Base-by-base conservation (phyloP, 2,329 filamentous ascomycete species). In the Cladosporium oxysporum region DNA sequence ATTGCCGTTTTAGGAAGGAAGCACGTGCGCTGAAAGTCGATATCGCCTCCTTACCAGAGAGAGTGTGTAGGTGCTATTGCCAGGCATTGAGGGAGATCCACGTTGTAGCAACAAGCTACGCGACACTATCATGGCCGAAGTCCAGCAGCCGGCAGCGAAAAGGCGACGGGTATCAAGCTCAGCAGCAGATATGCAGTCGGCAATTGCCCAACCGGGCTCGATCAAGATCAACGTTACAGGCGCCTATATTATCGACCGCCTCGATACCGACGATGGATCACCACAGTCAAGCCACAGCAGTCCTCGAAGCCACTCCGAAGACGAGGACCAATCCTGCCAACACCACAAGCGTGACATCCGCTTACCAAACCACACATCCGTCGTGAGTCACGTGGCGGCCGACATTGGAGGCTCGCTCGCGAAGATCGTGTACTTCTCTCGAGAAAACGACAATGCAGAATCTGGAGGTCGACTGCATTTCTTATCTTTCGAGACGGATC, bases 391-490 rank as follows among this genome's bases (percentile, higher is more conserved):
- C 82, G 92, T 99, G 72, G 95, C 95, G 62, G 90, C 97, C 67
- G 95, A 99, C 91, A 98, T 99, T 78, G 95, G 95, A 70, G 95
- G 95, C 71, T 96, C 93, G 18, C 84, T 99, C 37, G 93, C 93
- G 70, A 99, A 99, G 81, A 87, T 99, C 55, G 95, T 99, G 67
- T 99, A 97, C 82, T 98, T 98, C 76, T 95, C 93, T 21, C 91
- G 92, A 70, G 95, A 98, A 79, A 73, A 73, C 29, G 71, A 67
- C n/a, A 53, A 71, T 21, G 67, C 72, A 31, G 90, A 93, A 72
- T 89, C 91, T 59, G 95, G 95, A 65, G 95, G 95, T 64, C 89
- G 95, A 28, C 84, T 99, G 63, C 97, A 97, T 79, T 99, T 99
- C 76, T 86, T 96, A 74, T 96, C 90, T 75, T 98, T 98, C 80